phyloP scores from a whole-genome alignment of 768 basidiomycete species.

The Mycena leptocephala region DNA sequence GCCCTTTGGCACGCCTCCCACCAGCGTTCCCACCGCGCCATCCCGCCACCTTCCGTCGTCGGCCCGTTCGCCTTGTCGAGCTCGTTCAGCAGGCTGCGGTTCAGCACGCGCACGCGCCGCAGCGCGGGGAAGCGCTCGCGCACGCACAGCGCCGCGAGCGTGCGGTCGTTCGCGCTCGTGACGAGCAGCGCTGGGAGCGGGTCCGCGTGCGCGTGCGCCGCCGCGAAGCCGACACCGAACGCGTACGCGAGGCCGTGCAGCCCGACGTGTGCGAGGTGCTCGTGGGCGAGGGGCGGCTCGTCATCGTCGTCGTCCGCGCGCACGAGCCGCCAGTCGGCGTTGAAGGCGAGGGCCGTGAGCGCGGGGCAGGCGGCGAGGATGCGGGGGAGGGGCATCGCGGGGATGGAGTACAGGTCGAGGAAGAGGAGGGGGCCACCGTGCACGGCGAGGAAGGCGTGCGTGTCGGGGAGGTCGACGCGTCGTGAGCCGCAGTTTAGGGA shows the following conservation, averaged over 20 bases:
- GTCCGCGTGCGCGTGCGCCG: slow-evolving; percentile 60
- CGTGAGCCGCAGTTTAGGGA: slow-evolving; percentile 68
- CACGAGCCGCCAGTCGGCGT: slow-evolving; percentile 80
- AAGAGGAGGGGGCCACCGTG: slow-evolving; percentile 74
- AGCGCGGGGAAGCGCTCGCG: slow-evolving; percentile 74
- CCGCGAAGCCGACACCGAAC: slow-evolving; percentile 76
- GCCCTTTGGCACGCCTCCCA: slow-evolving; percentile 67
- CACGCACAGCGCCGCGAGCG: slow-evolving; percentile 67
- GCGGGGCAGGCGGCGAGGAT: slow-evolving; percentile 78
- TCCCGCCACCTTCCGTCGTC: slow-evolving; percentile 55
- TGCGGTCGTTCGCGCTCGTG: slow-evolving; percentile 76
- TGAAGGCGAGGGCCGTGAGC: slow-evolving; percentile 78
- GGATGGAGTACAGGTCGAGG: slow-evolving; percentile 78
- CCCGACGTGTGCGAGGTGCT: slow-evolving; percentile 73
- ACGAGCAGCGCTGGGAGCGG: slow-evolving; percentile 62
- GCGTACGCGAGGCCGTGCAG: slow-evolving; percentile 80
- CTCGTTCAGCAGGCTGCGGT: slow-evolving; percentile 67
- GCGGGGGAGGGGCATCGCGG: slow-evolving; percentile 68
- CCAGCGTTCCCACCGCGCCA: slow-evolving; percentile 81
- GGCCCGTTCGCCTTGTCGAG: slow-evolving; percentile 72
- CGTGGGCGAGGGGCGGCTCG: slow-evolving; percentile 66
- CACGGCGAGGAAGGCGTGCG: slow-evolving; percentile 69
- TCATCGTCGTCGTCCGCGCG: slow-evolving; percentile 47
- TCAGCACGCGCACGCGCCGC: slow-evolving; percentile 72
- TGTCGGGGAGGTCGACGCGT: slow-evolving; percentile 70